phyloP scores from a whole-genome alignment of 768 basidiomycete genomes.

The Pleurotus tuber-regium region DNA sequence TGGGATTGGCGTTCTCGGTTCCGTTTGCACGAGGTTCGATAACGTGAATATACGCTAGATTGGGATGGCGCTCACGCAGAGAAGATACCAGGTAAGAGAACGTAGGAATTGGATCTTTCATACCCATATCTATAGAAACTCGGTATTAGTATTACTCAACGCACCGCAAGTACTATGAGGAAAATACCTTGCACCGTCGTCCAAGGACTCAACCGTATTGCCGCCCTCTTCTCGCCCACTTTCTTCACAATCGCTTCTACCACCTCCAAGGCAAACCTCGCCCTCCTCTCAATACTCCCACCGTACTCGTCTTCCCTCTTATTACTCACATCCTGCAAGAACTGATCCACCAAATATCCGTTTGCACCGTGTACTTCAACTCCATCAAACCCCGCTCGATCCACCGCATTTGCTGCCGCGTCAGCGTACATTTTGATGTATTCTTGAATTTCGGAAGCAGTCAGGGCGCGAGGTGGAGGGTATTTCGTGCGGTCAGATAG shows the following conservation, averaged over 20 bases:
- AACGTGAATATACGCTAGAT: conserved; percentile 42
- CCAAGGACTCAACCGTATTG: conserved; percentile 44
- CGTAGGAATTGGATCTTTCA: conserved; percentile 31
- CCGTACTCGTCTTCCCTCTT: conserved; percentile 55
- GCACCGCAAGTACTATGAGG: conserved; percentile 5
- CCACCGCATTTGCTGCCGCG: conserved; percentile 43
- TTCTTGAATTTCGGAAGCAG: conserved; percentile 36
- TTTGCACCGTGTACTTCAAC: conserved; percentile 27
- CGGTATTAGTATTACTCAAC: not conserved
- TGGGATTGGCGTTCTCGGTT: not conserved
- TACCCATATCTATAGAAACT: conserved; percentile 29
- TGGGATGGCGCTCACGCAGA: conserved; percentile 25
- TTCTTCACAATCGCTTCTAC: conserved; percentile 39
- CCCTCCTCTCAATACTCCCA: conserved; percentile 49
- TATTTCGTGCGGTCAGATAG: conserved; percentile 2
- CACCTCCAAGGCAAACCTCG: conserved; percentile 46
- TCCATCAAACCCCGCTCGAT: conserved; percentile 54
- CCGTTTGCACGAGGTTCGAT: conserved; percentile 27
- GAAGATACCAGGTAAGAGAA: conserved; percentile 30
- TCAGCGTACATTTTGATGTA: conserved; percentile 39
- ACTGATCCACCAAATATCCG: conserved; percentile 45
- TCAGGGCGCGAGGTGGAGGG: conserved; percentile 31
- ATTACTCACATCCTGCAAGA: conserved; percentile 42
- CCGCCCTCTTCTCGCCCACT: conserved; percentile 42
- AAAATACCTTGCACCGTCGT: conserved; percentile 27